Evolutionary conservation across 495 filamentous ascomycete species (phyloP), one percentile per base, ranked within the genome.

Genomic region (Aspergillus sclerotioniger): DNA sequence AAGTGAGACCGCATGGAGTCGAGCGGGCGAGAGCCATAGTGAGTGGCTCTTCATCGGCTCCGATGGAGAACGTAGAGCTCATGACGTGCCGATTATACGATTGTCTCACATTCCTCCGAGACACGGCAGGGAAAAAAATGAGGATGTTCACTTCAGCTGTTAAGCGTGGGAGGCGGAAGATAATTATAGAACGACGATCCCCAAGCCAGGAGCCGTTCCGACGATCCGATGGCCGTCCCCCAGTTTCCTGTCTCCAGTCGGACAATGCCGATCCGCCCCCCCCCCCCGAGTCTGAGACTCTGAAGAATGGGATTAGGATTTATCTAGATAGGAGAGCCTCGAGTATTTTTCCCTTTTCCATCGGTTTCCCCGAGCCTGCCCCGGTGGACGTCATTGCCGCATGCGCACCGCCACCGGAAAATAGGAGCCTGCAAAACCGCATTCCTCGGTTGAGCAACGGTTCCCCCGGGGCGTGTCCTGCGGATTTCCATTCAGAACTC

Each of bases 91-190:
- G 37, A 15, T n/a, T 41, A 6, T 3, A 12, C 37, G 37, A 41
- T n/a, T 41, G 37, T 41, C 37, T 41, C 37, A 41, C 37, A 41
- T 41, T 41, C n/a, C 37, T 41, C 37, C 37, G 37, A 41, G 37
- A 41, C 37, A 41, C 37, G 37, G 37, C 37, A 12, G 33, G 33
- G 5, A 25, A 25, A 25, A 25, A 3, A 5, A 25, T 25, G 25
- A n/a, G n/a, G n/a, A n/a, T n/a, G n/a, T n/a, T n/a, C n/a, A n/a
- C n/a, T n/a, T n/a, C n/a, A n/a, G n/a, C 25, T 25, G 25, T 25
- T 25, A 5, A 25, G 25, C 25, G 2, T 25, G 25, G 25, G 25
- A 25, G 25, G 25, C 25, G 25, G 25, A 25, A 25, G 25, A 25
- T 25, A 25, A 25, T 25, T 25, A 25, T 25, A 25, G 25, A 25